phyloP scores from a whole-genome alignment of 2,329 filamentous ascomycete genomes.

The Aquanectria penicillioides region DNA sequence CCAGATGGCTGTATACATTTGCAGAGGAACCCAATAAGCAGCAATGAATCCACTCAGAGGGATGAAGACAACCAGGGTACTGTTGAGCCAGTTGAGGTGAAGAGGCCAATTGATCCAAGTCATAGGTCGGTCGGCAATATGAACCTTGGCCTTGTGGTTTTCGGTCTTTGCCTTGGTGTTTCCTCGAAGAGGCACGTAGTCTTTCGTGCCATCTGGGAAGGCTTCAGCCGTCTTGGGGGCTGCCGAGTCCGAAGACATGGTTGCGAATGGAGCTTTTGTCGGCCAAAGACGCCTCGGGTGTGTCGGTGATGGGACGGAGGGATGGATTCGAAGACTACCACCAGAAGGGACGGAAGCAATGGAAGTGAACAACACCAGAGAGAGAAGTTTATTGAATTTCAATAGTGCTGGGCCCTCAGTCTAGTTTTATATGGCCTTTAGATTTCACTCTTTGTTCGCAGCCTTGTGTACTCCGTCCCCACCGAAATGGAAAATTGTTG shows the following conservation, averaged over 20 bases:
- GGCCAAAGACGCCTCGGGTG: neutral
- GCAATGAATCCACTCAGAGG: slow-evolving; percentile 78
- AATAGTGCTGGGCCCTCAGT: neutral
- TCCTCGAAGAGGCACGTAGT: slow-evolving; percentile 61
- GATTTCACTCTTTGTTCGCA: neutral
- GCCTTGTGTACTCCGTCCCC: neutral
- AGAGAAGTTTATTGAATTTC: too few species aligned
- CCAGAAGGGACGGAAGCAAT: too few species aligned
- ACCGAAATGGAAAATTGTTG: slow-evolving; percentile 2
- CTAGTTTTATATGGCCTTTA: neutral
- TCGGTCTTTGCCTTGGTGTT: slow-evolving; percentile 54
- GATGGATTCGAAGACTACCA: too few species aligned
- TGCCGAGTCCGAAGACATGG: slow-evolving; percentile 51
- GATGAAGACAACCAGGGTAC: slow-evolving; percentile 80
- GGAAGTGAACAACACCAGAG: too few species aligned
- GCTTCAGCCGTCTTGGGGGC: slow-evolving; percentile 52
- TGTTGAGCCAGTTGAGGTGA: slow-evolving; percentile 94
- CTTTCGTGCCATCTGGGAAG: slow-evolving; percentile 63
- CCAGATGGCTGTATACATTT: slow-evolving; percentile 76
- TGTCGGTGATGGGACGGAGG: neutral
- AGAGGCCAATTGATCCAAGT: slow-evolving; percentile 88
- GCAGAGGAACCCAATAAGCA: slow-evolving; percentile 81
- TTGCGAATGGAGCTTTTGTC: neutral
- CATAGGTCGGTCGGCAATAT: slow-evolving; percentile 85
- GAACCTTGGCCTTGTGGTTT: slow-evolving; percentile 70